Percentiles rank a stretch among this genome's conserved stretches.
These are phyloP conservation scores for Aureobasidium sp. DNA, from an alignment of 2,329 filamentous ascomycete genomes.

Conservation along the genomic window DNA sequence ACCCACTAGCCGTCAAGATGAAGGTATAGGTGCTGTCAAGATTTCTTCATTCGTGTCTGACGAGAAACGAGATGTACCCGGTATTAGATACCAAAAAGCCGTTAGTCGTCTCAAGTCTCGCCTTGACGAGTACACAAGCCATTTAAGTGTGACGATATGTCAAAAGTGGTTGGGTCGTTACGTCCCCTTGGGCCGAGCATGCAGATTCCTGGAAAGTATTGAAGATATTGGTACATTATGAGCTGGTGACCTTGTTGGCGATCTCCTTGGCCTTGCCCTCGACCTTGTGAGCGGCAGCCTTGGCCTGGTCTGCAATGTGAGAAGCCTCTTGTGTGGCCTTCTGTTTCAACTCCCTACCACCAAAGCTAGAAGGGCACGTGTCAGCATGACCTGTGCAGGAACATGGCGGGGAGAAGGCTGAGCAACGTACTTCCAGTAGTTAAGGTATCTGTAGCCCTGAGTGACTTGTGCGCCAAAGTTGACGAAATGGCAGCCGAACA, in stretches of 20 bases:
- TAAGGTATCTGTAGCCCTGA: slow-evolving; percentile 56
- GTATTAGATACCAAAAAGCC: too few relatives aligned
- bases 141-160: neutral
- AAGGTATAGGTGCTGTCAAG: neutral
- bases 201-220: neutral
- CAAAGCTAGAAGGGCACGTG: slow-evolving; percentile 27
- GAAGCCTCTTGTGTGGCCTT: slow-evolving; percentile 24
- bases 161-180: neutral
- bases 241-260: slow-evolving; percentile 19
- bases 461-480: slow-evolving; percentile 56
- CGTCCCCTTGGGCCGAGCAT: neutral
- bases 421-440: slow-evolving; percentile 47
- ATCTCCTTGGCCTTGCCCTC: slow-evolving; percentile 25
- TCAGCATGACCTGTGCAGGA: neutral
- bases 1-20: neutral
- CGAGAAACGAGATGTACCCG: neutral
- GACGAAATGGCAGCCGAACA: slow-evolving; percentile 60
- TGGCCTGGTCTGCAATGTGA: slow-evolving; percentile 6
- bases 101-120: neutral
- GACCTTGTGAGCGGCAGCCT: slow-evolving; percentile 21
- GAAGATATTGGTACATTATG: slow-evolving; percentile 1
- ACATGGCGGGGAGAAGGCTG: neutral
- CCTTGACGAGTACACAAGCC: too few relatives aligned
- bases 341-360: slow-evolving; percentile 36
- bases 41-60: neutral